phyloP scores from a whole-genome alignment of 805 yeast species.

The Teunomyces stri region DNA sequence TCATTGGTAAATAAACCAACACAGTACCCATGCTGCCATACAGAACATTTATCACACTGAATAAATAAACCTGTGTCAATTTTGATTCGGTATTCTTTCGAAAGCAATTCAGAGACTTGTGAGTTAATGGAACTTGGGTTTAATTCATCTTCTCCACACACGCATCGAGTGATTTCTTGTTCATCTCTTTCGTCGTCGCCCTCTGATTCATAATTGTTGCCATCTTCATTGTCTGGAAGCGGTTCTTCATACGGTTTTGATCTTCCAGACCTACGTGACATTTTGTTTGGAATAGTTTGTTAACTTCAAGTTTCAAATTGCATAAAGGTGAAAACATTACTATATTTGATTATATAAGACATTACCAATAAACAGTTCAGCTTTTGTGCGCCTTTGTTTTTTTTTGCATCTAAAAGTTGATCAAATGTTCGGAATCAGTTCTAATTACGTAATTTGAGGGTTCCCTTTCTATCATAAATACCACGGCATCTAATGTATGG shows the following conservation, averaged over 20 bases:
- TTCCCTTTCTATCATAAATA: conserved; percentile 75
- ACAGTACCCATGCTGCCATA: conserved; percentile 98
- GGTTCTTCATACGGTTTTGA: conserved; percentile 17
- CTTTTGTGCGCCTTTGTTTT: neutral
- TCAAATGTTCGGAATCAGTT: neutral
- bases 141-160: conserved; percentile 42
- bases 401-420: neutral
- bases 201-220: conserved; percentile 19
- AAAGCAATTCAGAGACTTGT: conserved; percentile 23
- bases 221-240: conserved; percentile 17
- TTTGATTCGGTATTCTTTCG: conserved; percentile 33
- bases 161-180: conserved; percentile 42
- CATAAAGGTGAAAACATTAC: neutral
- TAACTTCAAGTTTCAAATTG: neutral
- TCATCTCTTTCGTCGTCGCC: conserved; percentile 30
- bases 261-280: conserved; percentile 34
- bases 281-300: conserved; percentile 3
- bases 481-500: conserved; percentile 81
- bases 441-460: conserved; percentile 23
- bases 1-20: conserved; percentile 77
- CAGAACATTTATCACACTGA: conserved; percentile 87
- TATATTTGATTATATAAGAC: neutral
- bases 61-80: conserved; percentile 64
- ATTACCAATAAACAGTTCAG: neutral
- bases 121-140: conserved; percentile 22